Base-by-base conservation (phyloP, 257 asterid genomes). In the Lycium ferocissimum region DNA sequence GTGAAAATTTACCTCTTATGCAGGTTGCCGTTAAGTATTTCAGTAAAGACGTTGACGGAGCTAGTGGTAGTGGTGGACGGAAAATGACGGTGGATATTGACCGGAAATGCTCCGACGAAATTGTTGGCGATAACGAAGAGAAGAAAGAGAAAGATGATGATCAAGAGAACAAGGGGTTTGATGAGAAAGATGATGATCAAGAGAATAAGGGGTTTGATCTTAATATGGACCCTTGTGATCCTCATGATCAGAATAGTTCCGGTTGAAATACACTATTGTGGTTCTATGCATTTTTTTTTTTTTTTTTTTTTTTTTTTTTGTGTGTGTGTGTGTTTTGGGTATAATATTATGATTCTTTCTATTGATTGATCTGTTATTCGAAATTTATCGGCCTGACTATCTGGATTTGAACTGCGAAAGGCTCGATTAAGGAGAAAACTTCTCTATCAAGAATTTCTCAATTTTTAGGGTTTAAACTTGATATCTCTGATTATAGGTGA, bases 21-120 rank as follows among this genome's bases (percentile, higher is more conserved):
- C 47, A 83, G 2, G 71, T 83, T 6, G 85, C 85, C 37, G 70
- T 83, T 5, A 70, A 83, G 81, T 83, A 83, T 45, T 83, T 83
- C 58, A 35, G 45, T 51, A 70, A 51, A 59, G 33, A 26, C 33
- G 71, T 63, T 22, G 61, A 73, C 56, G 62, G 79, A 9, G 33
- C 47, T 40, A 35, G 84, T 10, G 65, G 37, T 38, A 40, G 45
- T 40, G 45, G 45, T 40, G 54, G 33, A 9, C 53, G 56, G 54
- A 71, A 75, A 71, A 35, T 33, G 54, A 47, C 56, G 56, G 1
- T 4, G 0, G 49, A 69, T 7, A 58, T 58, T 9, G 65, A 58
- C 3, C 20, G 17, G n/a, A 58, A 58, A 1, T 58, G 26, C n/a
- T 58, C 65, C 26, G 26, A 58, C 3, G 65, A 58, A 58, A 6